Evolutionary conservation across 495 filamentous ascomycete genomes (phyloP), one percentile per base, ranked within the genome.

Genomic region (Ascodesmis nigricans): DNA sequence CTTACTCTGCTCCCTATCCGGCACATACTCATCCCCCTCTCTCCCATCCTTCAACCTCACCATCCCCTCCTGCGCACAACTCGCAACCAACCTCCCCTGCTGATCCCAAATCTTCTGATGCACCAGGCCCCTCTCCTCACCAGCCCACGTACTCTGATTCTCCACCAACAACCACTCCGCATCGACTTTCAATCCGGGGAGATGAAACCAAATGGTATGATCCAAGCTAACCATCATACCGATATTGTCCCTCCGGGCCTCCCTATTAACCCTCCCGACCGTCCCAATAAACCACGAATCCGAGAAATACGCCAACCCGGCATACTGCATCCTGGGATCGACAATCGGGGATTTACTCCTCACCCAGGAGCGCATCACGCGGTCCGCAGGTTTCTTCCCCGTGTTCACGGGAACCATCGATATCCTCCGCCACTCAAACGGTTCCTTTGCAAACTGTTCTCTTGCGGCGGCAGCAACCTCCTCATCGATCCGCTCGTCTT

Each of bases 181-280:
- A 7, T 79, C 78, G 22, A 65, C 64, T 50, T 91, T 79, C 19
- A 64, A 66, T 43, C 62, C 58, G 23, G 80, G 78, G 44, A 75
- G 71, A 47, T 97, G 90, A 56, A 97, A 97, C 54, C 90, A 92
- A 28, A 97, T 92, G 2, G 71, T 75, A 57, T 87, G 80, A 53
- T 97, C 87, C 14, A 97, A 57, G 35, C 73, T 81, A 36, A 95
- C 81, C 77, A 93, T 84, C 83, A 97, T 95, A 6, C 87, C 79
- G 10, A 97, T 58, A 48, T 61, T 53, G 5, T 66, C 63, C 26
- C 57, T 50, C 2, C 41, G 16, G 8, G 28, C 29, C 18, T 21
- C 28, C 1, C 31, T 21, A 40, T 52, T 53, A 29, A 43, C 54
- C 4, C 73, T 67, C 3, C 67, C 55, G 11, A 91, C 66, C n/a